Evolutionary conservation across 257 asterid species (phyloP).

Genomic region (Nyctanthes arbortristis): DNA sequence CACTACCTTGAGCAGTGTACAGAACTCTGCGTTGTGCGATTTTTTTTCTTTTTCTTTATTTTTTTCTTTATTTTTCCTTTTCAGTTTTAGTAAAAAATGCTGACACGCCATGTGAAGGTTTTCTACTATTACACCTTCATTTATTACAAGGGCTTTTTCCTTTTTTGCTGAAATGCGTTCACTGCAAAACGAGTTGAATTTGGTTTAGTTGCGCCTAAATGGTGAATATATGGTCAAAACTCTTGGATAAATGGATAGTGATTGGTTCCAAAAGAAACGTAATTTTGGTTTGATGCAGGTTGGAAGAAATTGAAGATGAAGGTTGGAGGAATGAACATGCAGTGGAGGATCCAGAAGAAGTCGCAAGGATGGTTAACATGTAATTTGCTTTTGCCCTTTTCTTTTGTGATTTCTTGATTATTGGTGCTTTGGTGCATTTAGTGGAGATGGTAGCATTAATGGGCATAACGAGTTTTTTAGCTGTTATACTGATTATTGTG

Average conservation of each 20-base stretch:
- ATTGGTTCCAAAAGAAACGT: neutral
- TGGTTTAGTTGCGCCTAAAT: neutral
- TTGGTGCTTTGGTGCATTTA: constrained; percentile 26
- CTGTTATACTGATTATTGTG: constrained; percentile 36
- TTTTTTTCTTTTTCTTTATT: constrained; percentile 19
- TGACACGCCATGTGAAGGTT: constrained; percentile 25
- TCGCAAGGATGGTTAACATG: constrained; percentile 85
- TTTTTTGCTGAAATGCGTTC: constrained; percentile 26
- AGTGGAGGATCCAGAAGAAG: constrained; percentile 83
- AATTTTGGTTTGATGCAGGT: constrained; percentile 41
- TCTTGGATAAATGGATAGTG: neutral
- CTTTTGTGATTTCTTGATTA: constrained; percentile 19
- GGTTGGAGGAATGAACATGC: constrained; percentile 70
- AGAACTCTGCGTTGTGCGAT: constrained; percentile 25
- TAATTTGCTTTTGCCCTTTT: constrained; percentile 23
- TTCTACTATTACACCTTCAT: neutral
- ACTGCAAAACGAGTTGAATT: constrained; percentile 18
- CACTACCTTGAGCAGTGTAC: constrained; percentile 40
- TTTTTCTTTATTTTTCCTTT: constrained; percentile 15
- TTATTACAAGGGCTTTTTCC: neutral
- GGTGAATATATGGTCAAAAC: neutral
- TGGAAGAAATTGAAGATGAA: constrained; percentile 58
- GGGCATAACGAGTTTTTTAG: constrained; percentile 30
- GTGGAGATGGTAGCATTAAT: constrained; percentile 29
- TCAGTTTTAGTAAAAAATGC: constrained; percentile 31